Conservation (phyloP, 2,329 filamentous ascomycete genomes). For the Epichloe aotearoae region DNA sequence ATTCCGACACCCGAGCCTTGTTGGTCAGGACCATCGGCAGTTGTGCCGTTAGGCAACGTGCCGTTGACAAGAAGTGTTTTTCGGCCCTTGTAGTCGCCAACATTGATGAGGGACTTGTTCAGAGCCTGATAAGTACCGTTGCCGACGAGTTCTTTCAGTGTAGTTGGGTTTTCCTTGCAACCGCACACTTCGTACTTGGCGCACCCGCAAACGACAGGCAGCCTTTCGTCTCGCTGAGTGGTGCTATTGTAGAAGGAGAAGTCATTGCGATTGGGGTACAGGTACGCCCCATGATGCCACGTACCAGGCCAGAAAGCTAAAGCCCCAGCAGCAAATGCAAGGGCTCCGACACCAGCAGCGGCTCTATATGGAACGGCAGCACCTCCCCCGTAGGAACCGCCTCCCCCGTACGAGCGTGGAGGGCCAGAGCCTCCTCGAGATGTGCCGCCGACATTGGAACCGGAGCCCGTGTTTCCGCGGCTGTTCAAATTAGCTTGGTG, state of each 20-base stretch:
- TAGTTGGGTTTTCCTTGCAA: constrained; percentile 54
- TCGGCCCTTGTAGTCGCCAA: constrained; percentile 30
- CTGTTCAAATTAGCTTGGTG: constrained; percentile 8
- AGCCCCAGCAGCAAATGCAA: constrained; percentile 34
- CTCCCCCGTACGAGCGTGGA: constrained; percentile 44
- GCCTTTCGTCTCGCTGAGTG: constrained; percentile 25
- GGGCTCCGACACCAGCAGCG: constrained; percentile 36
- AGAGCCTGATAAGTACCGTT: constrained; percentile 46
- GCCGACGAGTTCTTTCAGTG: constrained; percentile 46
- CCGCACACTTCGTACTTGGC: constrained; percentile 38
- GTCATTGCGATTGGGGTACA: constrained; percentile 35
- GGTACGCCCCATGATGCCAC: constrained; percentile 51
- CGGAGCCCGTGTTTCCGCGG: constrained; percentile 15
- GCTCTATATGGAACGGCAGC: constrained; percentile 43
- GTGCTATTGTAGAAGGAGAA: constrained; percentile 37
- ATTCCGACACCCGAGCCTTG: constrained; percentile 17
- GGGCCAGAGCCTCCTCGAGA: constrained; percentile 47
- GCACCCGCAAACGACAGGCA: constrained; percentile 35
- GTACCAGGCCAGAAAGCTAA: constrained; percentile 49
- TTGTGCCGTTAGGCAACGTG: constrained; percentile 57
- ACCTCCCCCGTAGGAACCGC: constrained; percentile 57
- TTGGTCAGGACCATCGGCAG: constrained; percentile 22
- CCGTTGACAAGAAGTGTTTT: constrained; percentile 59
- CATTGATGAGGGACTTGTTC: constrained; percentile 48
- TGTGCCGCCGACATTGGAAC: constrained; percentile 32